Evolutionary conservation across 2,329 filamentous ascomycete genomes (phyloP).

Genomic region (Thermomyces lanuginosus): DNA sequence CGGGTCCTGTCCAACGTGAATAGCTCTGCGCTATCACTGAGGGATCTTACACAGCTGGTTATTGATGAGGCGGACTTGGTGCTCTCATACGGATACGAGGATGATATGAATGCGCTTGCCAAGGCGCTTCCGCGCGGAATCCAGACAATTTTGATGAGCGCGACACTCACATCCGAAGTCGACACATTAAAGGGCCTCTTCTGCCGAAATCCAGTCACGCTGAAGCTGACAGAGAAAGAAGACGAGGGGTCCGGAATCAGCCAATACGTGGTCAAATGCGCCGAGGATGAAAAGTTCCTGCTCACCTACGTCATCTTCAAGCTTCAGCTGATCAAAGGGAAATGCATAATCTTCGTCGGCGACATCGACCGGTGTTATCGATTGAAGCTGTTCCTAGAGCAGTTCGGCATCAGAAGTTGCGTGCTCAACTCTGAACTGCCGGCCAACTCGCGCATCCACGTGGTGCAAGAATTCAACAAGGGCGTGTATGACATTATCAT

Average conservation of each 20-base stretch:
- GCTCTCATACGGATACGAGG: slow-evolving; percentile 82
- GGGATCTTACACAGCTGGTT: slow-evolving; percentile 59
- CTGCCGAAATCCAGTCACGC: slow-evolving; percentile 58
- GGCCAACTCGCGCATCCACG: slow-evolving; percentile 80
- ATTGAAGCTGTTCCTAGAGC: slow-evolving; percentile 86
- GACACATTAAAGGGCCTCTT: slow-evolving; percentile 74
- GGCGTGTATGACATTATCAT: slow-evolving; percentile 97
- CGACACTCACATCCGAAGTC: slow-evolving; percentile 76
- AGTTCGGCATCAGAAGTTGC: slow-evolving; percentile 87
- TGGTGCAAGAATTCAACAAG: slow-evolving; percentile 94
- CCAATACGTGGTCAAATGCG: slow-evolving; percentile 78
- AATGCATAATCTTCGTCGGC: slow-evolving; percentile 68
- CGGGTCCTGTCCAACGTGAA: slow-evolving; percentile 65
- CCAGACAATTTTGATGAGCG: slow-evolving; percentile 86
- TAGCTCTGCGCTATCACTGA: slow-evolving; percentile 51
- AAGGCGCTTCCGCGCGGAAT: slow-evolving; percentile 66
- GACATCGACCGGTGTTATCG: slow-evolving; percentile 84
- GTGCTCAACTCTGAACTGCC: slow-evolving; percentile 89
- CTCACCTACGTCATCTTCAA: slow-evolving; percentile 90
- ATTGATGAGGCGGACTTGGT: slow-evolving; percentile 92
- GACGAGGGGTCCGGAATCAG: slow-evolving; percentile 59
- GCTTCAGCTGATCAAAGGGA: slow-evolving; percentile 82
- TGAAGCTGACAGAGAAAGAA: slow-evolving; percentile 72
- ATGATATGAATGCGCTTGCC: slow-evolving; percentile 68
- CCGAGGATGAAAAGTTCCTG: slow-evolving; percentile 95